Conservation (phyloP, 2,329 filamentous ascomycete genomes). For the Claviceps sp. region DNA sequence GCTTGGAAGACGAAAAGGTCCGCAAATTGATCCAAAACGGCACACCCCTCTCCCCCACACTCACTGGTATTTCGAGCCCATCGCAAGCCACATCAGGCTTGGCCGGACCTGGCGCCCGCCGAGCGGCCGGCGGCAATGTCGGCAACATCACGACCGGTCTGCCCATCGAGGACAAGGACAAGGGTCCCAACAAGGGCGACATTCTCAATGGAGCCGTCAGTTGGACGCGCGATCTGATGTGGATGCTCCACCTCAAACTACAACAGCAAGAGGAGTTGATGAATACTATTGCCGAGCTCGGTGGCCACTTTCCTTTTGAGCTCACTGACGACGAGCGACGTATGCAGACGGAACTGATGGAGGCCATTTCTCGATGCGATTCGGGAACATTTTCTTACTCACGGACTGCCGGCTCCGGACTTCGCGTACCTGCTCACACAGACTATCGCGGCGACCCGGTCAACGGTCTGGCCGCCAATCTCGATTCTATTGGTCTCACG, state of each 20-base stretch:
- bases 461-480: slow-evolving; percentile 27
- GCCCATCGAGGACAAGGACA: slow-evolving; percentile 93
- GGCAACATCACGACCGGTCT: slow-evolving; percentile 86
- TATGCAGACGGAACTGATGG: slow-evolving; percentile 86
- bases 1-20: slow-evolving; percentile 92
- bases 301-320: slow-evolving; percentile 66
- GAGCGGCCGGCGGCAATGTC: slow-evolving; percentile 55
- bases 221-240: slow-evolving; percentile 97
- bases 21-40: slow-evolving; percentile 90
- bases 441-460: slow-evolving; percentile 76
- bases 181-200: slow-evolving; percentile 96
- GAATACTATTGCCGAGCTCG: slow-evolving; percentile 58
- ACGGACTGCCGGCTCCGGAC: slow-evolving; percentile 66
- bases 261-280: slow-evolving; percentile 82
- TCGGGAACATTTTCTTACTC: slow-evolving; percentile 69
- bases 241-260: slow-evolving; percentile 81
- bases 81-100: slow-evolving; percentile 73
- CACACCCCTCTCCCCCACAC: slow-evolving; percentile 72
- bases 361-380: slow-evolving; percentile 73
- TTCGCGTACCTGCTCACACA: slow-evolving; percentile 86
- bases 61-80: slow-evolving; percentile 56
- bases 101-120: slow-evolving; percentile 69
- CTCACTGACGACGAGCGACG: slow-evolving; percentile 84
- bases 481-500: slow-evolving; percentile 24
- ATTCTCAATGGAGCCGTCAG: slow-evolving; percentile 94